Evolutionary conservation across 1,139 yeast genomes (phyloP).

Genomic region (Hansenula lynferdii): DNA sequence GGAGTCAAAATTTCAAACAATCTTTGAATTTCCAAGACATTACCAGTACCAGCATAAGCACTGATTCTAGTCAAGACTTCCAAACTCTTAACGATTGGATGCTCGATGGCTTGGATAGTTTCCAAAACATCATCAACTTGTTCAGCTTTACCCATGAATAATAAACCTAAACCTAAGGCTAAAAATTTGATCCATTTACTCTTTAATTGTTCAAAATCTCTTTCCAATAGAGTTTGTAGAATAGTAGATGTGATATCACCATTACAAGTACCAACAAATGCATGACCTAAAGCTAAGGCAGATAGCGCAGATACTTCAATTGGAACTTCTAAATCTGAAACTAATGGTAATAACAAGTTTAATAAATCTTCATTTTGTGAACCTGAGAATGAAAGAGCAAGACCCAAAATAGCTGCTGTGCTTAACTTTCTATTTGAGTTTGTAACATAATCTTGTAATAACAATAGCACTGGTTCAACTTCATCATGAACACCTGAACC

Average conservation of each 20-base stretch:
- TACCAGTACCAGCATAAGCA: conserved; percentile 98
- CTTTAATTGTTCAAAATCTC: conserved; percentile 71
- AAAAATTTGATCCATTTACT: conserved; percentile 87
- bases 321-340: conserved; percentile 71
- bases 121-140: conserved; percentile 94
- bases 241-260: conserved; percentile 92
- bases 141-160: conserved; percentile 93
- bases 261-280: conserved; percentile 93
- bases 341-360: conserved; percentile 75
- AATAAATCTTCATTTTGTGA: conserved; percentile 83
- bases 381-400: conserved; percentile 95
- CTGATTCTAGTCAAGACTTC: conserved; percentile 89
- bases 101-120: conserved; percentile 92
- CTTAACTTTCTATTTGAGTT: conserved; percentile 51
- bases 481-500: conserved; percentile 95
- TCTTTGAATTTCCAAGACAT: conserved; percentile 91
- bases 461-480: conserved; percentile 85
- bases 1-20: conserved; percentile 85
- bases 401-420: conserved; percentile 81
- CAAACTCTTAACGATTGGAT: conserved; percentile 85
- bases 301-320: conserved; percentile 83
- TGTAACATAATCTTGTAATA: conserved; percentile 76
- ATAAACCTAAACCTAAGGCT: conserved; percentile 87
- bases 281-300: conserved; percentile 89
- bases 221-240: conserved; percentile 83